phyloP scores from a whole-genome alignment of 2,329 filamentous ascomycete species.

The Aspergillus udagawae region DNA sequence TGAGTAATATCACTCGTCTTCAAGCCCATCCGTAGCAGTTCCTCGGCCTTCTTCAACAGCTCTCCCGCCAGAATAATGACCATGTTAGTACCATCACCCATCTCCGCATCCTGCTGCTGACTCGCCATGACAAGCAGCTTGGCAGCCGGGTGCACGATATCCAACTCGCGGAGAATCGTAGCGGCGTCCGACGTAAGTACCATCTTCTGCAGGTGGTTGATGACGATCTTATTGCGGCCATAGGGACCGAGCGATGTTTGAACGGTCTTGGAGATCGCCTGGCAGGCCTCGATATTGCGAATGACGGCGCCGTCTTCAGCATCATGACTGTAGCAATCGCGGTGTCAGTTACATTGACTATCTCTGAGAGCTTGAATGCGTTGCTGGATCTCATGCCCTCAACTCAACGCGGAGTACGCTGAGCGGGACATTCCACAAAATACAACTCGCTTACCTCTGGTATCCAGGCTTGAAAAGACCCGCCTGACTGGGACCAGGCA shows the following conservation, averaged over 20 bases:
- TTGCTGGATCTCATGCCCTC: not conserved
- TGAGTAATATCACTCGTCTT: slow-evolving; percentile 97
- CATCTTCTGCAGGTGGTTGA: slow-evolving; percentile 99
- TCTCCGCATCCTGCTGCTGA: slow-evolving; percentile 98
- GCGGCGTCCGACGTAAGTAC: slow-evolving; percentile 96
- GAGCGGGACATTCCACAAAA: slow-evolving; percentile 12
- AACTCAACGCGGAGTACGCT: not conserved
- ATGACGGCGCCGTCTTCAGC: slow-evolving; percentile 98
- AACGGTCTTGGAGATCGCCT: slow-evolving; percentile 90
- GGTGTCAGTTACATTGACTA: slow-evolving; percentile 4
- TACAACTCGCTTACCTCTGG: slow-evolving; percentile 67
- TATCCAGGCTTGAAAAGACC: slow-evolving; percentile 96
- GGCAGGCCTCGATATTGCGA: slow-evolving; percentile 97
- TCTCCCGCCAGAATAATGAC: slow-evolving; percentile 95
- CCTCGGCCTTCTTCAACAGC: slow-evolving; percentile 93
- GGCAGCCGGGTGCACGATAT: slow-evolving; percentile 95
- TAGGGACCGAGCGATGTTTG: slow-evolving; percentile 96
- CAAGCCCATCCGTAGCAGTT: slow-evolving; percentile 90
- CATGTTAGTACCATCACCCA: slow-evolving; percentile 97
- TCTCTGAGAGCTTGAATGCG: not conserved
- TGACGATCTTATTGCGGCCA: slow-evolving; percentile 98
- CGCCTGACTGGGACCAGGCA: slow-evolving; percentile 88
- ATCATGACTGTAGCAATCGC: slow-evolving; percentile 70
- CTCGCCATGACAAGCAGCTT: slow-evolving; percentile 98
- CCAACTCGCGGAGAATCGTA: slow-evolving; percentile 93